phyloP scores from a whole-genome alignment of 2,329 filamentous ascomycete genomes.

The Ophiostoma ips region DNA sequence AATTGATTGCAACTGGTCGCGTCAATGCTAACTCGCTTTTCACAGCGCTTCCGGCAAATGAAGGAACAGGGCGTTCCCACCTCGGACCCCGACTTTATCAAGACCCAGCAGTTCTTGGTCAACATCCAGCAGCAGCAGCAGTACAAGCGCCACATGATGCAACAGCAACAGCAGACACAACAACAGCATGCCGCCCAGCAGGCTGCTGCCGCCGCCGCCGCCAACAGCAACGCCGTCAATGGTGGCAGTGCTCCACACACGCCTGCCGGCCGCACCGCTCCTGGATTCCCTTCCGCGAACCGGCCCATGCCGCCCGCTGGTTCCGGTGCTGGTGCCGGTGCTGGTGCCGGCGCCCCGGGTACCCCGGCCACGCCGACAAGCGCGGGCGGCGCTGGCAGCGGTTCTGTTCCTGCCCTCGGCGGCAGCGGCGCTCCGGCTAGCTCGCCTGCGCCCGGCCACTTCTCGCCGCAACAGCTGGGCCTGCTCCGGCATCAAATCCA shows the following conservation, averaged over 20 bases:
- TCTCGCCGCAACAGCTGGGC: conserved; percentile 65
- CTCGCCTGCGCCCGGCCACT: conserved; percentile 37
- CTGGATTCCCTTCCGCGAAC: conserved; percentile 13
- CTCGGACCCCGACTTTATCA: conserved; percentile 77
- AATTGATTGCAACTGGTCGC: neutral
- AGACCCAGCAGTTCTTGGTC: conserved; percentile 61
- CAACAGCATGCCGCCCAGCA: conserved; percentile 16
- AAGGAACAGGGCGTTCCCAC: conserved; percentile 69
- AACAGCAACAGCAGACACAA: conserved; percentile 26
- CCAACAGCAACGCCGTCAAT: conserved; percentile 29
- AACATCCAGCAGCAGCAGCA: conserved; percentile 38
- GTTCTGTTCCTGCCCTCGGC: conserved; percentile 9
- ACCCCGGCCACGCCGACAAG: conserved; percentile 4
- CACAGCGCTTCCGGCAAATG: conserved; percentile 78
- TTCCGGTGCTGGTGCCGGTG: too few relatives aligned
- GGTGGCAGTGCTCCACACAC: conserved; percentile 16
- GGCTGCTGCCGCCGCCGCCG: conserved; percentile 28
- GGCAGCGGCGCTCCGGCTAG: conserved; percentile 15
- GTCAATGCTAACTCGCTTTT: neutral
- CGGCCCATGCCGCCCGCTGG: conserved; percentile 5
- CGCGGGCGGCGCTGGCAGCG: neutral
- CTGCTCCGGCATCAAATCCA: conserved; percentile 75
- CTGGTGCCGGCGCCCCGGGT: too few relatives aligned
- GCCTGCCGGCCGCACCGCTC: conserved; percentile 21
- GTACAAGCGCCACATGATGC: conserved; percentile 20